A percentile compares a stretch with the other conserved stretches of the same genome.
Conservation (phyloP, 2,329 filamentous ascomycete species). For the Daldinia sp. region DNA sequence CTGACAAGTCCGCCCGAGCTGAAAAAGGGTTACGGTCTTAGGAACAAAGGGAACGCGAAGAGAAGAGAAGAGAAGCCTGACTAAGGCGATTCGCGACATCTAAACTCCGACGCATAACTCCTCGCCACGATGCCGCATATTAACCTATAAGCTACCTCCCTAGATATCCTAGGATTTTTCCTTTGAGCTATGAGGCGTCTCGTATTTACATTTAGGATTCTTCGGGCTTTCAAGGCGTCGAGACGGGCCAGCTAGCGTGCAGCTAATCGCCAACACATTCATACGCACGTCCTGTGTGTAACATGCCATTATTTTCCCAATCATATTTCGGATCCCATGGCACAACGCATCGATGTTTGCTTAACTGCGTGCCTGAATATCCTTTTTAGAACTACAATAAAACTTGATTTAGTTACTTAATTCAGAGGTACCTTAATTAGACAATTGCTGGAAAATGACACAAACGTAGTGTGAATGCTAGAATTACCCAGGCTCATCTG, state of each 20-base stretch:
- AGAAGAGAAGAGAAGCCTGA: not conserved
- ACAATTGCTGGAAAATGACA: not conserved
- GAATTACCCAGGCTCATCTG: too few species aligned
- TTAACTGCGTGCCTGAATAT: not conserved
- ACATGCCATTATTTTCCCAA: not conserved
- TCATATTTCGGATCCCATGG: not conserved
- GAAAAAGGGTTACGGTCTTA: not conserved
- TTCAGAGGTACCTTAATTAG: not conserved
- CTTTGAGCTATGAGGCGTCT: not conserved
- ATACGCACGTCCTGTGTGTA: not conserved
- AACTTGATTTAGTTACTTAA: not conserved
- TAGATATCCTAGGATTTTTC: too few species aligned
- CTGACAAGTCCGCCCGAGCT: not conserved
- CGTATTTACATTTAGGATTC: not conserved
- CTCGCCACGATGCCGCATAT: not conserved
- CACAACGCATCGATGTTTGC: not conserved
- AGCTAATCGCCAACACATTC: not conserved
- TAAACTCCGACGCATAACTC: slow-evolving; percentile 1
- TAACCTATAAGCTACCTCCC: not conserved
- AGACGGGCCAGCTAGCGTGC: not conserved
- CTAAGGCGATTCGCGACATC: not conserved
- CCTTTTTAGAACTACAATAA: not conserved
- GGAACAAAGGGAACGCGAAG: slow-evolving; percentile 1
- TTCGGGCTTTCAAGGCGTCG: not conserved
- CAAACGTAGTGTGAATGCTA: not conserved